Base-by-base conservation (phyloP, 208 protist genomes). In the Crithidia fasciculata region DNA sequence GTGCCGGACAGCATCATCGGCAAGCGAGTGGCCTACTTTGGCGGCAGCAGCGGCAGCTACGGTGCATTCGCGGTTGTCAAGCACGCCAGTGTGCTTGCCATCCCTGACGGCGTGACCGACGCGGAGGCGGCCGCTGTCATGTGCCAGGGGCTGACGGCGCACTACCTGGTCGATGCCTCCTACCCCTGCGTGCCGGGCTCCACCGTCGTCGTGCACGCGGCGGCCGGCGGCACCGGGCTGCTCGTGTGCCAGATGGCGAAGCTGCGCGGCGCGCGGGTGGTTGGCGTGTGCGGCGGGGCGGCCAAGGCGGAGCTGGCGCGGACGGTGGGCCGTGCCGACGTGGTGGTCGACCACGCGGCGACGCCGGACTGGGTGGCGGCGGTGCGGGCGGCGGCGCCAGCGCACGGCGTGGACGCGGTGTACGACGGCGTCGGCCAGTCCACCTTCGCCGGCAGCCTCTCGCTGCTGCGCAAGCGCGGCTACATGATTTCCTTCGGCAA, bases 201-300 rank as follows among this genome's bases (percentile, higher is more conserved):
- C 36, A 82, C 77, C 15, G 87, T 95, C 12, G 44, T 98, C 3
- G 86, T 98, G 72, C 95, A 97, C 72, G 92, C 90, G 16, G 95
- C 91, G 56, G 92, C 93, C 12, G 94, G 95, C 28, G 95, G 93
- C 62, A 89, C 90, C 9, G 95, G 95, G 52, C 72, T 86, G 44
- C 78, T 97, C 3, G 50, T 97, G 6, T 92, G 82, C 28, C 96
- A 98, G 76, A 95, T 98, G 84, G 91, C 92, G 12, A 98, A 97
- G 80, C 65, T 91, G 45, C 72, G 82, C n/a, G 95, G 95, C 8
- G 95, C 93, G 36, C 88, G 80, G 39, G 93, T 98, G 50, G 97
- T 98, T 65, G 95, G 88, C 49, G 89, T 97, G n/a, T 88, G 84
- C 56, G 83, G 93, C 0, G 85, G 81, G 0, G 55, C 78, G 36